Evolutionary conservation across 768 basidiomycete genomes (phyloP).

Genomic region (Suillus decipiens): DNA sequence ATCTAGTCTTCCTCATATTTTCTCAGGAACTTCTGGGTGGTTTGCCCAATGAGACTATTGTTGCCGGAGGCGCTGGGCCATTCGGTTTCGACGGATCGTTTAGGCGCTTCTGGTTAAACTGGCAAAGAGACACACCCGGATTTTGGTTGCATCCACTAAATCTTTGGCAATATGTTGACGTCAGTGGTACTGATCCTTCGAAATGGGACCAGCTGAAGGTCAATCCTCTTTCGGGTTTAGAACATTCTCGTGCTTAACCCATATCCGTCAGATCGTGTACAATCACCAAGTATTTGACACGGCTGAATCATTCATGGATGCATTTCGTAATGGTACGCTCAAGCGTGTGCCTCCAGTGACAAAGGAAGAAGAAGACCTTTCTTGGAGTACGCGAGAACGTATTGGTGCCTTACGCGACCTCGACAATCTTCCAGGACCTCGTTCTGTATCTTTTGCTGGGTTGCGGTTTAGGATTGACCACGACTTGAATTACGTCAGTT

Average conservation of each 20-base stretch:
- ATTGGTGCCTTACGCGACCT: slow-evolving; percentile 47
- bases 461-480: slow-evolving; percentile 56
- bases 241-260: slow-evolving; percentile 3
- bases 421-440: slow-evolving; percentile 64
- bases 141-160: slow-evolving; percentile 53
- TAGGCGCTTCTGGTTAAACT: slow-evolving; percentile 54
- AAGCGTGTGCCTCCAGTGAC: slow-evolving; percentile 40
- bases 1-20: slow-evolving; percentile 6
- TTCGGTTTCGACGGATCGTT: slow-evolving; percentile 63
- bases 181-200: slow-evolving; percentile 51
- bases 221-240: background rate
- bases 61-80: slow-evolving; percentile 48
- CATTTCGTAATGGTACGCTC: slow-evolving; percentile 55
- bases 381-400: slow-evolving; percentile 51
- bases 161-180: slow-evolving; percentile 59
- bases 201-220: slow-evolving; percentile 59
- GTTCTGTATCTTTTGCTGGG: slow-evolving; percentile 61
- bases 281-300: slow-evolving; percentile 57
- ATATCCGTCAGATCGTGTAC: slow-evolving; percentile 48
- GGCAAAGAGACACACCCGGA: slow-evolving; percentile 51
- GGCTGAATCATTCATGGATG: slow-evolving; percentile 50
- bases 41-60: slow-evolving; percentile 48
- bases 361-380: slow-evolving; percentile 34
- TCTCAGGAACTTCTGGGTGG: slow-evolving; percentile 51
- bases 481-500: slow-evolving; percentile 53